Percentiles rank a stretch among this genome's conserved stretches.
These are phyloP conservation scores for Cadophora sp. DNA, from an alignment of 2,329 filamentous ascomycete genomes.

Conservation along the genomic window DNA sequence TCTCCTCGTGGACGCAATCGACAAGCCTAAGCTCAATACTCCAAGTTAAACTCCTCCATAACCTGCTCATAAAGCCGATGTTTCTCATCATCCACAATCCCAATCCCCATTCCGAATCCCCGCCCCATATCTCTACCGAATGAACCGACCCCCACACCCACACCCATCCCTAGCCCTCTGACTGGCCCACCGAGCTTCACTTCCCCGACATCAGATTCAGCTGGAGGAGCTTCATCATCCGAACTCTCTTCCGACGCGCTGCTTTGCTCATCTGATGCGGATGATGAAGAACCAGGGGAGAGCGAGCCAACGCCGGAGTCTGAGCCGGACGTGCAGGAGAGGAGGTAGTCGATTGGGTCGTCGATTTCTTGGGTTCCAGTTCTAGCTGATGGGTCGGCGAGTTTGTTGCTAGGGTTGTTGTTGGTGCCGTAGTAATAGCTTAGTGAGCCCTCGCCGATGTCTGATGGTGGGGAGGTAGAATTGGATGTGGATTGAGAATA, in stretches of 20 bases:
- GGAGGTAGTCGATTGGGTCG: slow-evolving; percentile 19
- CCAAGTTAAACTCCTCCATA: slow-evolving; percentile 27
- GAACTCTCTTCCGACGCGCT: neutral
- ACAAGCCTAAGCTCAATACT: neutral
- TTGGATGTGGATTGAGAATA: neutral
- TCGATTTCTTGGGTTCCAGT: slow-evolving; percentile 7
- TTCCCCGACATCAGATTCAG: neutral
- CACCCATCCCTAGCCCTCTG: neutral
- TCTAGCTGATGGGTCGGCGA: neutral
- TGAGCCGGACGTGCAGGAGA: neutral
- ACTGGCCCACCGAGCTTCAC: neutral
- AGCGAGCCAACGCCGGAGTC: neutral
- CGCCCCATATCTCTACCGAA: neutral
- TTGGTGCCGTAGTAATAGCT: slow-evolving; percentile 6
- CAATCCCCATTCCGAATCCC: slow-evolving; percentile 9
- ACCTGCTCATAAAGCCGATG: slow-evolving; percentile 21
- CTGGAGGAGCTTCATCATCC: neutral
- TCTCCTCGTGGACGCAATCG: too few relatives aligned
- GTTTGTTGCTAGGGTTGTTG: neutral
- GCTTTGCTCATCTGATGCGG: neutral
- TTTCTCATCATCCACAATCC: slow-evolving; percentile 23
- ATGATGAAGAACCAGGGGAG: slow-evolving; percentile 4
- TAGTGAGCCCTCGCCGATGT: slow-evolving; percentile 5
- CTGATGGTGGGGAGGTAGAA: neutral
- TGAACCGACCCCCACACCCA: neutral